Conservation (phyloP, 768 basidiomycete species). For the Suillus hirtellus region DNA sequence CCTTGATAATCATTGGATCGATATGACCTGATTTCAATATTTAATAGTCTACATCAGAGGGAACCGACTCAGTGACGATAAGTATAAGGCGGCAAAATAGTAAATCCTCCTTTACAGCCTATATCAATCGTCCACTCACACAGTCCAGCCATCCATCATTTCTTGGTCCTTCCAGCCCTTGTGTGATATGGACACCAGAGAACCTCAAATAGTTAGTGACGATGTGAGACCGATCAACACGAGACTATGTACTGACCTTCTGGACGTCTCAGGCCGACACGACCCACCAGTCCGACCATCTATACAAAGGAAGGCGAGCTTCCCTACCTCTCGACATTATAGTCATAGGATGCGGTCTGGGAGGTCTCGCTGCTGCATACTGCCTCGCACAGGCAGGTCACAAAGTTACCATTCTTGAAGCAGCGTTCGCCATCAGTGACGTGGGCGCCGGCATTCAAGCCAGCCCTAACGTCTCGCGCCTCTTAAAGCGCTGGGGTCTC, state of each 20-base stretch:
- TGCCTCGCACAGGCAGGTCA: slow-evolving; percentile 49
- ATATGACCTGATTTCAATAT: slow-evolving; percentile 3
- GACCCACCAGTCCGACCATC: slow-evolving; percentile 4
- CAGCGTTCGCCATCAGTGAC: slow-evolving; percentile 40
- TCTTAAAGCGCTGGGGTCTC: slow-evolving; percentile 54
- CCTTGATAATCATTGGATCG: not conserved
- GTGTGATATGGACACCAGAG: not conserved
- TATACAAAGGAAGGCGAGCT: slow-evolving; percentile 29
- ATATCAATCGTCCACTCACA: not conserved
- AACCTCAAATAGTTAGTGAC: not conserved
- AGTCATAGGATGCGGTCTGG: slow-evolving; percentile 53
- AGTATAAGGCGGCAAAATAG: not conserved
- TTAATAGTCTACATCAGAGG: not conserved
- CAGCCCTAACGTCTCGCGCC: slow-evolving; percentile 41
- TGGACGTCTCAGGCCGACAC: not conserved
- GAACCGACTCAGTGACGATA: slow-evolving; percentile 1
- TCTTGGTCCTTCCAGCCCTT: not conserved
- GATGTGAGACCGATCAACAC: not conserved
- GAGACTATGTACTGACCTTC: not conserved
- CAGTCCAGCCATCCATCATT: not conserved
- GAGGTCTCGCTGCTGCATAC: slow-evolving; percentile 49
- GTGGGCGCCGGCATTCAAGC: slow-evolving; percentile 57
- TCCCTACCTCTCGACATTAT: slow-evolving; percentile 35
- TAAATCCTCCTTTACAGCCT: not conserved
- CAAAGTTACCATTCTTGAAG: slow-evolving; percentile 49